Percentiles rank a stretch among this genome's conserved stretches.
Conservation (phyloP, 2,329 filamentous ascomycete species). For the Xylariaceae sp. region DNA sequence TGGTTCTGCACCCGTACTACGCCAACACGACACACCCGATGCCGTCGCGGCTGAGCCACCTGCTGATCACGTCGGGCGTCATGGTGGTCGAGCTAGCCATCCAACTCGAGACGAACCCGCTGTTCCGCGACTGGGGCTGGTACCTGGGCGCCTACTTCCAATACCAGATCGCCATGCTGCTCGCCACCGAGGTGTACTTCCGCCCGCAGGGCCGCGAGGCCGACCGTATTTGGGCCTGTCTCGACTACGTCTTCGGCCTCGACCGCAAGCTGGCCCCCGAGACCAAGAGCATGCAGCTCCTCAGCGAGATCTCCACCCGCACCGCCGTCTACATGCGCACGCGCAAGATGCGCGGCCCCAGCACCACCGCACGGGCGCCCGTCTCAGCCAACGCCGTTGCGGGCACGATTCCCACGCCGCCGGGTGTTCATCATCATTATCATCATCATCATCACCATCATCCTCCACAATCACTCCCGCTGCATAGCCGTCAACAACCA, state of each 20-base stretch:
- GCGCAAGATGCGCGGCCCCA: constrained; percentile 60
- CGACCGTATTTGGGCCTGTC: constrained; percentile 70
- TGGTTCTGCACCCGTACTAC: constrained; percentile 73
- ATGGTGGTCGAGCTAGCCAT: constrained; percentile 56
- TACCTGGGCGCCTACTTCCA: constrained; percentile 74
- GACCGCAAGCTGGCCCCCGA: constrained; percentile 56
- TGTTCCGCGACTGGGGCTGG: constrained; percentile 69
- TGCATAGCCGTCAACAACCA: constrained; percentile 7
- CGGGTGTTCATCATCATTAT: constrained; percentile 13
- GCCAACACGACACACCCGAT: constrained; percentile 52
- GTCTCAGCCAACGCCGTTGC: constrained; percentile 45
- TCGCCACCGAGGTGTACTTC: constrained; percentile 71
- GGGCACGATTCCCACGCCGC: constrained; percentile 29
- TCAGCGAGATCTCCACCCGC: constrained; percentile 67
- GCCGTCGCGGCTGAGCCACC: constrained; percentile 66
- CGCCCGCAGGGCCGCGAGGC: constrained; percentile 62
- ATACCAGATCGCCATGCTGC: constrained; percentile 72
- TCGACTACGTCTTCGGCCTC: constrained; percentile 74
- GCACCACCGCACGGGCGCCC: constrained; percentile 48
- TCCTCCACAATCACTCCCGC: constrained; percentile 18
- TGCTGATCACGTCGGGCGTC: constrained; percentile 67
- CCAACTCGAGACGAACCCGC: constrained; percentile 50
- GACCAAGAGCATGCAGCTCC: constrained; percentile 65
- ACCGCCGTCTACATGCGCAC: constrained; percentile 64
- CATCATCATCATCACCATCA: constrained; percentile 9